A percentile compares a stretch with the other conserved stretches of the same genome.
These are phyloP conservation scores for Anastatica hierochuntica DNA, from an alignment of 345 rosid species.

Conservation along the genomic window DNA sequence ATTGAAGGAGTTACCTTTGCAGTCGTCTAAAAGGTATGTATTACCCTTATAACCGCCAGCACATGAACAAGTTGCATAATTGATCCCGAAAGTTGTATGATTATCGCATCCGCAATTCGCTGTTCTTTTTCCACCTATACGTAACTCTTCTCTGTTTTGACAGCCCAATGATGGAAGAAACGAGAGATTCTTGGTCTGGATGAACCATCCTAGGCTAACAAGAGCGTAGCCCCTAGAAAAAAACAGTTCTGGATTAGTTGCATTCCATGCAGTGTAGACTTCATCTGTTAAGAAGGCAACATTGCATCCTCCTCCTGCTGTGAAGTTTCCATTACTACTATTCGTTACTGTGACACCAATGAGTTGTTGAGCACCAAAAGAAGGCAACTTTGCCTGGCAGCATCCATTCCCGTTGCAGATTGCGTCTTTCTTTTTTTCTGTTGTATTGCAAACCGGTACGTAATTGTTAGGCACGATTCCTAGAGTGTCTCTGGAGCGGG, in stretches of 20 bases:
- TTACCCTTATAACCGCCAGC: constrained; percentile 28
- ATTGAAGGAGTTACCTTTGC: no score
- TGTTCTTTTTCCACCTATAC: background rate
- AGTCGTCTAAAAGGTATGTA: constrained; percentile 22
- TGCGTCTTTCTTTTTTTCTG: background rate
- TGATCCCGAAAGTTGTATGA: no score
- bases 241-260: constrained; percentile 1
- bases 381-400: constrained; percentile 11
- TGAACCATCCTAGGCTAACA: constrained; percentile 10
- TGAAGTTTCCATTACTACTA: no score
- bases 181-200: background rate
- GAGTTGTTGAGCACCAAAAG: constrained; percentile 10
- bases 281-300: no score
- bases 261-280: constrained; percentile 1
- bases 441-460: no score
- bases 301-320: constrained; percentile 4
- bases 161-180: no score
- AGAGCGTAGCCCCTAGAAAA: constrained; percentile 3
- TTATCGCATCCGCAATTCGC: no score
- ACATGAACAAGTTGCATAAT: constrained; percentile 24
- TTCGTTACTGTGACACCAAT: constrained; percentile 6
- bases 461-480: no score
- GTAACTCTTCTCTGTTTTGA: no score
- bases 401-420: constrained; percentile 19
- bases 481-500: no score